Percentiles rank a stretch among this genome's conserved stretches.
These are phyloP conservation scores for Neofusicoccum sp. DNA, from an alignment of 2,329 filamentous ascomycete genomes.

Conservation along the genomic window DNA sequence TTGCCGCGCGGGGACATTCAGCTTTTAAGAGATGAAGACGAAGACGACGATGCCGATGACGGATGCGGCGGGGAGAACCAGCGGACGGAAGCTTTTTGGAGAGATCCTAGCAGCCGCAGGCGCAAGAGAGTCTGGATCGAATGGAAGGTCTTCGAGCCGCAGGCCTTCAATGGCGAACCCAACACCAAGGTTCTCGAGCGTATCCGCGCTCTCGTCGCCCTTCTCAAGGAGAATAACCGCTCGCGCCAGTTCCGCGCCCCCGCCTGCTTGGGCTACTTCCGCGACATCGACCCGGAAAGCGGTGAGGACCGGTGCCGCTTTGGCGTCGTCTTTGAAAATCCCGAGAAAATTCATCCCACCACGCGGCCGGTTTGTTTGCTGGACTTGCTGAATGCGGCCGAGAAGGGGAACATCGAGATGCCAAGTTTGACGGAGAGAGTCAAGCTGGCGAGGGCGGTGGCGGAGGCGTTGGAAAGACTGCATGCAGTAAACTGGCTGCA, in stretches of 20 bases:
- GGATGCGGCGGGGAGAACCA: slow-evolving; percentile 24
- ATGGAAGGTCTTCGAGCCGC: slow-evolving; percentile 38
- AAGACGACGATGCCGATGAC: slow-evolving; percentile 20
- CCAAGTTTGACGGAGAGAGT: slow-evolving; percentile 58
- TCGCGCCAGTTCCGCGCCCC: slow-evolving; percentile 38
- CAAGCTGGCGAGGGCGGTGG: slow-evolving; percentile 54
- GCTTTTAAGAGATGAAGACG: slow-evolving; percentile 25
- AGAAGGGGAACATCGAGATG: slow-evolving; percentile 26
- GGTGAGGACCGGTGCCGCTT: slow-evolving; percentile 43
- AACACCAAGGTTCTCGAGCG: slow-evolving; percentile 35
- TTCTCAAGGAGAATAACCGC: slow-evolving; percentile 33
- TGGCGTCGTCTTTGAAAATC: slow-evolving; percentile 59
- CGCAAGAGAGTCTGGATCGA: slow-evolving; percentile 39
- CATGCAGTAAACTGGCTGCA: slow-evolving; percentile 62
- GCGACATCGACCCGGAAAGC: slow-evolving; percentile 28
- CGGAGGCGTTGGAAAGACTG: slow-evolving; percentile 57
- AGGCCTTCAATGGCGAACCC: slow-evolving; percentile 27
- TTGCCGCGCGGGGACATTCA: slow-evolving; percentile 27
- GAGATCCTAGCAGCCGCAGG: slow-evolving; percentile 17
- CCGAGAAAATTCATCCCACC: slow-evolving; percentile 41
- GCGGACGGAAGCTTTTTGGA: slow-evolving; percentile 36
- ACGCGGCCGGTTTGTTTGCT: slow-evolving; percentile 52
- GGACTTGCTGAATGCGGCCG: slow-evolving; percentile 44
- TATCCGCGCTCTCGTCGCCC: slow-evolving; percentile 35
- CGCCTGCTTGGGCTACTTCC: slow-evolving; percentile 40